A percentile compares a stretch with the other conserved stretches of the same genome.
These are phyloP conservation scores for Drechslerella dactyloides DNA, from an alignment of 2,329 filamentous ascomycete genomes.

Conservation along the genomic window DNA sequence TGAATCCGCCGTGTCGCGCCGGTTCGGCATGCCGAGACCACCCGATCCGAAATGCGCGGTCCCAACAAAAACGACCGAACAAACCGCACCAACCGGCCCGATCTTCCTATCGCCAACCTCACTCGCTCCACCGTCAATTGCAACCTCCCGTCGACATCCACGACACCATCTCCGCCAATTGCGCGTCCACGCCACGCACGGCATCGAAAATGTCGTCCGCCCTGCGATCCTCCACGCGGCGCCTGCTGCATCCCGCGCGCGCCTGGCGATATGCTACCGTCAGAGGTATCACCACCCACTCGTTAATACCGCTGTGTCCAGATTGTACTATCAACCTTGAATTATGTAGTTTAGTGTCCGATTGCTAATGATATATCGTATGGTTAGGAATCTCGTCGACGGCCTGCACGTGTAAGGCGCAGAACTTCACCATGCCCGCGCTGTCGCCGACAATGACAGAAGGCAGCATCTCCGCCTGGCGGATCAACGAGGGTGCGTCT, in stretches of 20 bases:
- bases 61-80: constrained; percentile 40
- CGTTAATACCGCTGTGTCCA: no score
- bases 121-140: constrained; percentile 2
- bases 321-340: no score
- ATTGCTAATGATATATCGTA: background rate
- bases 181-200: constrained; percentile 11
- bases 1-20: no score
- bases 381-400: constrained; percentile 36
- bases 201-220: constrained; percentile 48
- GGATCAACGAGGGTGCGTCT: constrained; percentile 74
- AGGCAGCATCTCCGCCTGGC: constrained; percentile 84
- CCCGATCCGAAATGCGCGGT: constrained; percentile 15
- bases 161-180: constrained; percentile 14
- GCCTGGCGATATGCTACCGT: constrained; percentile 29
- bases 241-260: constrained; percentile 26
- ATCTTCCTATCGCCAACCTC: constrained; percentile 14
- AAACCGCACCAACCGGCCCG: constrained; percentile 38
- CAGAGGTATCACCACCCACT: constrained; percentile 31
- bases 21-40: constrained; percentile 43
- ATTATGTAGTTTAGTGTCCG: no score
- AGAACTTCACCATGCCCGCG: constrained; percentile 90
- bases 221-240: constrained; percentile 31
- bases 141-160: constrained; percentile 2
- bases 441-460: constrained; percentile 94
- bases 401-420: constrained; percentile 64